These are phyloP conservation scores for Ceratocystiopsis minuta DNA, from an alignment of 2,329 filamentous ascomycete genomes.

Conservation along the genomic window DNA sequence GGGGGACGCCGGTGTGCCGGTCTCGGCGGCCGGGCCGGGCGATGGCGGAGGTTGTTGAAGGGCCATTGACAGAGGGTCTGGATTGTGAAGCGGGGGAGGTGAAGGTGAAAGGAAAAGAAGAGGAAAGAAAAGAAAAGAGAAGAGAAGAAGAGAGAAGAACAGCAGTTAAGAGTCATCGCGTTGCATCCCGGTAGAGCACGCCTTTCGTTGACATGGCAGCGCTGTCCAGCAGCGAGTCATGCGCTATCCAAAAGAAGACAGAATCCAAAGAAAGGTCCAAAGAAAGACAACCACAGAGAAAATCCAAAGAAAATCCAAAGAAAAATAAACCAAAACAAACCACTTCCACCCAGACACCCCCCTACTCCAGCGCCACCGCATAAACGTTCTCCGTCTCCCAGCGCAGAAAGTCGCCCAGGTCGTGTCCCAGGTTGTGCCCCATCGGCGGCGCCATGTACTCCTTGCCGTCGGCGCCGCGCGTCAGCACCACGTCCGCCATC, in stretches of 20 bases:
- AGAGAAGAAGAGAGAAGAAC: background rate
- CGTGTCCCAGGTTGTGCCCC: slow-evolving; percentile 42
- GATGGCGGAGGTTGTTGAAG: too few relatives aligned
- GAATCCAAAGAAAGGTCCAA: background rate
- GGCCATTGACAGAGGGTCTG: too few relatives aligned
- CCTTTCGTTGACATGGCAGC: background rate
- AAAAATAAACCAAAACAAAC: too few relatives aligned
- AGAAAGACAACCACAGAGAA: background rate
- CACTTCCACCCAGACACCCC: background rate
- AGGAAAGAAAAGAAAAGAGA: background rate
- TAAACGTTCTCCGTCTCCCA: slow-evolving; percentile 37
- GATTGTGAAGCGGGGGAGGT: background rate
- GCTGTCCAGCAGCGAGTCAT: too few relatives aligned
- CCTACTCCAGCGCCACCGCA: slow-evolving; percentile 7
- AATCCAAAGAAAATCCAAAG: too few relatives aligned
- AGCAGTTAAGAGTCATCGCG: background rate
- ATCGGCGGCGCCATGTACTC: slow-evolving; percentile 28
- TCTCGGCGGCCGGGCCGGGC: too few relatives aligned
- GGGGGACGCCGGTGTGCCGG: too few relatives aligned
- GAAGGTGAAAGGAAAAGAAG: background rate
- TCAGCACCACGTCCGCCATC: slow-evolving; percentile 28
- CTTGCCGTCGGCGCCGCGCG: slow-evolving; percentile 20
- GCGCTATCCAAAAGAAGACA: background rate
- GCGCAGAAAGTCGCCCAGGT: slow-evolving; percentile 37
- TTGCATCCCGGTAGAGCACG: background rate